A percentile compares a stretch with the other conserved stretches of the same genome.
phyloP scores from a whole-genome alignment of 2,329 filamentous ascomycete genomes.

The Bipolaris sorokiniana region DNA sequence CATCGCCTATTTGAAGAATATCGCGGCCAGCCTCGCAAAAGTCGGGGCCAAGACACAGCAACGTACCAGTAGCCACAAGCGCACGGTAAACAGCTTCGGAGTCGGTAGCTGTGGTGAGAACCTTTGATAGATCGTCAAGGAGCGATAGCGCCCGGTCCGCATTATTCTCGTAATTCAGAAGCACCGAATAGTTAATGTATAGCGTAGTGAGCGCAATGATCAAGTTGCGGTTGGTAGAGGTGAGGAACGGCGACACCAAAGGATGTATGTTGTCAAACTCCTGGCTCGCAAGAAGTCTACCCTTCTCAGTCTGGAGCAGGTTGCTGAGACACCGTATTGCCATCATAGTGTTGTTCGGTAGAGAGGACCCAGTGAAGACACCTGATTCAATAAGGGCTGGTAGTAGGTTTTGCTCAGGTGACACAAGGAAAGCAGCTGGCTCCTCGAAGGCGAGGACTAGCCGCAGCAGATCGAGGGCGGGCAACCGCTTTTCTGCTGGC shows the following conservation, averaged over 20 bases:
- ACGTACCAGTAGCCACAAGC: conserved; percentile 81
- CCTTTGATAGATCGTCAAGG: conserved; percentile 65
- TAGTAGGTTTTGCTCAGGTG: conserved; percentile 64
- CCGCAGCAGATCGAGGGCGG: conserved; percentile 86
- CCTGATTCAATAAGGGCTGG: conserved; percentile 63
- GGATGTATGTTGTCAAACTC: conserved; percentile 66
- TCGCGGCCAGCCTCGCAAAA: conserved; percentile 65
- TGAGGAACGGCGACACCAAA: conserved; percentile 67
- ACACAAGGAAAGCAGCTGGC: conserved; percentile 66
- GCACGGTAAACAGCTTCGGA: conserved; percentile 83
- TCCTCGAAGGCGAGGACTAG: conserved; percentile 73
- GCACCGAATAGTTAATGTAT: conserved; percentile 83
- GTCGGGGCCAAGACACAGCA: conserved; percentile 67
- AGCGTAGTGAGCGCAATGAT: conserved; percentile 81
- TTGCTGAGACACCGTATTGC: conserved; percentile 81
- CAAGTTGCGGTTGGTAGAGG: conserved; percentile 72
- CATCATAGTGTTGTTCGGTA: conserved; percentile 88
- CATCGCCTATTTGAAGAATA: conserved; percentile 59
- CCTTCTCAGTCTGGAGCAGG: conserved; percentile 76
- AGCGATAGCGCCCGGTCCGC: conserved; percentile 60
- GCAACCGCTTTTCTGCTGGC: conserved; percentile 80
- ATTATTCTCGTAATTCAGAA: conserved; percentile 62
- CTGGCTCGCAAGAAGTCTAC: conserved; percentile 64
- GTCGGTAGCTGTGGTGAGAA: conserved; percentile 72
- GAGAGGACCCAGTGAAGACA: conserved; percentile 63